phyloP scores from a whole-genome alignment of 2,329 filamentous ascomycete species.

The Stagonosporopsis tanaceti region DNA sequence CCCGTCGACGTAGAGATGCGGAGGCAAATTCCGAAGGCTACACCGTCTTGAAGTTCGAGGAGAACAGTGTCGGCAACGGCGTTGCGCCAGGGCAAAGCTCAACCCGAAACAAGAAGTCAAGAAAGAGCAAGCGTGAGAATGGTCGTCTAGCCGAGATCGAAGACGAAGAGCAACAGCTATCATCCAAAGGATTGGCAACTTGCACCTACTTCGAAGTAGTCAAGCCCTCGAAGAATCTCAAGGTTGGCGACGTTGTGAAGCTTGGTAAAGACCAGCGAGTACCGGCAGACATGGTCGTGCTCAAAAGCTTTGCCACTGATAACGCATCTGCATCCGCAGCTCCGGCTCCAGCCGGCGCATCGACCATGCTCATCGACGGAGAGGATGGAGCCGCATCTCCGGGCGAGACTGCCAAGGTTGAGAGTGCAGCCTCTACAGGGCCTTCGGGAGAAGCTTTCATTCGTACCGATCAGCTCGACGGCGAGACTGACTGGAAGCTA shows the following conservation, averaged over 20 bases:
- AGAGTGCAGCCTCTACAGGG: conserved; percentile 31
- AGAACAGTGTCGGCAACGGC: conserved; percentile 54
- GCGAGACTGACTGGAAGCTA: conserved; percentile 98
- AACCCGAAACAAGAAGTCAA: conserved; percentile 41
- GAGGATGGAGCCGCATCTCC: conserved; percentile 20
- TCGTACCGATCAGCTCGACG: conserved; percentile 94
- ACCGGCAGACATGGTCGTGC: conserved; percentile 90
- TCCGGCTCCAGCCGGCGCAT: conserved; percentile 1
- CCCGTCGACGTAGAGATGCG: conserved; percentile 81
- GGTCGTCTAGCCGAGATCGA: conserved; percentile 69
- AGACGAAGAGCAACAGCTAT: conserved; percentile 68
- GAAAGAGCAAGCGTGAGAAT: conserved; percentile 48
- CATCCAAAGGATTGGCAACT: conserved; percentile 47
- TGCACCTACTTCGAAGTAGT: conserved; percentile 70
- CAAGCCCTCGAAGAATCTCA: conserved; percentile 86
- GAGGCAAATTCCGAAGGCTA: conserved; percentile 96
- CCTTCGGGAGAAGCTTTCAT: conserved; percentile 92
- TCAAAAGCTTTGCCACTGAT: conserved; percentile 74
- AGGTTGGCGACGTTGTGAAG: conserved; percentile 94
- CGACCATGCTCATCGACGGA: conserved; percentile 33
- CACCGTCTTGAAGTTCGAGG: conserved; percentile 75
- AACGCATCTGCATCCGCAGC: conserved; percentile 17
- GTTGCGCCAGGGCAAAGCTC: conserved; percentile 42
- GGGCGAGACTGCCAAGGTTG: conserved; percentile 23
- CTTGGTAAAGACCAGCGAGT: conserved; percentile 91